phyloP scores from a whole-genome alignment of 106 monocot species.

The Dioscorea dumetorum region DNA sequence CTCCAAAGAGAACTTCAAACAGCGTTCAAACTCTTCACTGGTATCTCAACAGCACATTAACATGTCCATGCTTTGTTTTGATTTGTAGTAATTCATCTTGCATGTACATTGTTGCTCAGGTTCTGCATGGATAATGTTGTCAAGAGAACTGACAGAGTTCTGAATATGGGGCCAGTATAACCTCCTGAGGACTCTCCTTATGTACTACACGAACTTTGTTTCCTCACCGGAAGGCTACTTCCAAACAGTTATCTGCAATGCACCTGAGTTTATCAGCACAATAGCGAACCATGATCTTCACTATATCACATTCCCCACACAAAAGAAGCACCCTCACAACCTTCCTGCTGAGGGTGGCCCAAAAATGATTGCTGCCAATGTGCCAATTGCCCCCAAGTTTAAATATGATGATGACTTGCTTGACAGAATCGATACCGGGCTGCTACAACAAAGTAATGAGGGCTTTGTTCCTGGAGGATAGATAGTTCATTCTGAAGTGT shows the following conservation, averaged over 20 bases:
- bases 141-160: conserved; percentile 63
- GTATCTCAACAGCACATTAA: conserved; percentile 18
- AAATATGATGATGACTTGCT: conserved; percentile 34
- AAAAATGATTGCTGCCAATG: conserved; percentile 52
- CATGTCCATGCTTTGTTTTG: too few relatives aligned
- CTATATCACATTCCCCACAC: conserved; percentile 64
- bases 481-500: conserved; percentile 33
- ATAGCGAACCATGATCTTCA: conserved; percentile 79
- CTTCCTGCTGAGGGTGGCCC: conserved; percentile 28
- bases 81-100: too few relatives aligned
- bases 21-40: conserved; percentile 79
- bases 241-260: conserved; percentile 75
- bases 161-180: conserved; percentile 86
- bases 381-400: conserved; percentile 80
- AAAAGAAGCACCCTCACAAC: conserved; percentile 63
- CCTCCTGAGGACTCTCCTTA: conserved; percentile 70
- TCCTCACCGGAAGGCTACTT: conserved; percentile 93
- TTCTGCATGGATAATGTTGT: conserved; percentile 71
- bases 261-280: conserved; percentile 35
- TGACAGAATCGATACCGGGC: conserved; percentile 48
- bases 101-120: conserved; percentile 18
- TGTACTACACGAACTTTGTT: conserved; percentile 95
- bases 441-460: conserved; percentile 25
- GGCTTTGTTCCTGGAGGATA: conserved; percentile 45
- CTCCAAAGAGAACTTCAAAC: conserved; percentile 49